Percentiles rank a stretch among this genome's conserved stretches.
Evolutionary conservation across 352 stramenopile species (phyloP).

Genomic region (Globisporangium barbulae): DNA sequence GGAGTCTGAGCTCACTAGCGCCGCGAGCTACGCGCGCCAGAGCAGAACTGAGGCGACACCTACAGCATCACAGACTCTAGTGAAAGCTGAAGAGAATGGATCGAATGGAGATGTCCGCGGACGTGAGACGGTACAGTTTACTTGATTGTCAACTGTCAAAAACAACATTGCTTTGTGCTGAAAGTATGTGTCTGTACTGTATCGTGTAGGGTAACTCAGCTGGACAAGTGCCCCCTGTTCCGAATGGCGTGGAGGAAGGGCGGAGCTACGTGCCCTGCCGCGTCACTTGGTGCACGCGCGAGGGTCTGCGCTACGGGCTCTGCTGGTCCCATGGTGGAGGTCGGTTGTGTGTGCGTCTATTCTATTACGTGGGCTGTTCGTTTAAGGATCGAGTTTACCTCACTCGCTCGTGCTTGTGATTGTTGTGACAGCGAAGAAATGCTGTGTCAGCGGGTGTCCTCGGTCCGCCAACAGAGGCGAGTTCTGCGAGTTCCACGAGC

Average conservation of each 20-base stretch:
- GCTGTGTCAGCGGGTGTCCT: conserved; percentile 31
- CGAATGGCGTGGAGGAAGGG: not conserved
- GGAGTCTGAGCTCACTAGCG: not conserved
- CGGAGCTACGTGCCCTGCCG: conserved; percentile 22
- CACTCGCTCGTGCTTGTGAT: not conserved
- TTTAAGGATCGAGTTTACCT: not conserved
- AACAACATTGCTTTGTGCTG: not conserved
- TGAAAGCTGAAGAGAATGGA: not conserved
- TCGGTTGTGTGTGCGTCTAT: conserved; percentile 12
- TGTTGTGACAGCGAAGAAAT: conserved; percentile 34
- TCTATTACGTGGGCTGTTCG: too few species aligned
- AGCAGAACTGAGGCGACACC: not conserved
- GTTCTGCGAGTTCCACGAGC: conserved; percentile 47
- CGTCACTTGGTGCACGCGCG: conserved; percentile 42
- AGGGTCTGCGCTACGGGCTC: conserved; percentile 40
- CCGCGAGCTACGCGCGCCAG: not conserved
- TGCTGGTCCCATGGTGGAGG: conserved; percentile 53
- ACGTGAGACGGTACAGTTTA: not conserved
- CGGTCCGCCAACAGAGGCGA: conserved; percentile 29
- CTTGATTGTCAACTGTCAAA: not conserved
- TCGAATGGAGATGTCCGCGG: not conserved
- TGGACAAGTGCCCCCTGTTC: not conserved
- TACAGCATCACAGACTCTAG: not conserved
- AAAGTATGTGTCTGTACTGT: not conserved
- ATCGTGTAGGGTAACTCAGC: not conserved